A percentile compares a stretch with the other conserved stretches of the same genome.
Conservation (phyloP, 495 filamentous ascomycete genomes). For the Thozetella sp. region DNA sequence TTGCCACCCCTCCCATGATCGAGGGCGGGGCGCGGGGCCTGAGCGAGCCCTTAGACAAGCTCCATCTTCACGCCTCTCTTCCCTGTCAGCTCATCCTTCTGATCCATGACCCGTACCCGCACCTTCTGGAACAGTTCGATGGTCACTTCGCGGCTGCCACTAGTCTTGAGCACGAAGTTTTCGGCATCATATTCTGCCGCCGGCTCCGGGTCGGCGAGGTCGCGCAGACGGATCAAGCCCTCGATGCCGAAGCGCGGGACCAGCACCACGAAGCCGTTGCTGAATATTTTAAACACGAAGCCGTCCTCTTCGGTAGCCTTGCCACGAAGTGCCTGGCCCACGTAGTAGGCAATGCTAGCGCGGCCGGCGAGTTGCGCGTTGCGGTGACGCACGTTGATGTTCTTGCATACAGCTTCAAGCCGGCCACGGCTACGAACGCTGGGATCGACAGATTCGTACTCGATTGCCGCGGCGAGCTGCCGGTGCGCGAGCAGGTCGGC, state of each 20-base stretch:
- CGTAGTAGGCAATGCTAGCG: conserved; percentile 94
- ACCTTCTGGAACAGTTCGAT: conserved; percentile 92
- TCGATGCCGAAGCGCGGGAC: conserved; percentile 96
- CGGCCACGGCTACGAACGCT: conserved; percentile 74
- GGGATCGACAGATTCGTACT: conserved; percentile 82
- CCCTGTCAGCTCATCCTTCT: conserved; percentile 89
- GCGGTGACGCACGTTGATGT: conserved; percentile 95
- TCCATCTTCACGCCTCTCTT: conserved; percentile 85
- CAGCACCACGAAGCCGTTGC: conserved; percentile 94
- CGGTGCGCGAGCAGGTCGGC: conserved; percentile 92
- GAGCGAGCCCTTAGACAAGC: conserved; percentile 49
- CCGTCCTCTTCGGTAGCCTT: conserved; percentile 83
- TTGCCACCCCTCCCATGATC: too few relatives aligned
- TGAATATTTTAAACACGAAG: conserved; percentile 95
- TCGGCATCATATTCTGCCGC: conserved; percentile 82
- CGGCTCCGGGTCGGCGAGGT: conserved; percentile 75
- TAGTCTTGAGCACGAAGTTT: conserved; percentile 69
- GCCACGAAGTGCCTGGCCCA: conserved; percentile 91
- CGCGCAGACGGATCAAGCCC: conserved; percentile 80
- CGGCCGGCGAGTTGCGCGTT: conserved; percentile 95
- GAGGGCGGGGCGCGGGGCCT: too few relatives aligned
- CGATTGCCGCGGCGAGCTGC: conserved; percentile 93
- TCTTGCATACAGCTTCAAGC: conserved; percentile 92
- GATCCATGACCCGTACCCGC: conserved; percentile 81
- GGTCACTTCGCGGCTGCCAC: conserved; percentile 52